Conservation (phyloP, 805 yeast species). For the Wickerhamiella kurtzmanii region DNA sequence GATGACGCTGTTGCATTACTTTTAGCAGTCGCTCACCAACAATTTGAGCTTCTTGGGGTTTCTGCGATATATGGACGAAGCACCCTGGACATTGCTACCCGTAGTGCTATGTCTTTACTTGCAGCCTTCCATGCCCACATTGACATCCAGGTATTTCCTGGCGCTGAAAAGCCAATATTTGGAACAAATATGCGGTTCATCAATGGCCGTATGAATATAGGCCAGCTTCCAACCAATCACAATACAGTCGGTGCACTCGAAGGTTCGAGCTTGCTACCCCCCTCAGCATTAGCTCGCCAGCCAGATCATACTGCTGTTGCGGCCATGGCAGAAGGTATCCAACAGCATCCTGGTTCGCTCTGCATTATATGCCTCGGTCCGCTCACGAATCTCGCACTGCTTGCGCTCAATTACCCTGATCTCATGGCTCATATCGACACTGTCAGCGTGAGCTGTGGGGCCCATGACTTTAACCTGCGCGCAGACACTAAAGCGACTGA, state of each 20-base stretch:
- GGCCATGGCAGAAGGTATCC: slow-evolving; percentile 34
- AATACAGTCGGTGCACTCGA: slow-evolving; percentile 71
- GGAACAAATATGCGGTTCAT: background rate
- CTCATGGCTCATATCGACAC: slow-evolving; percentile 35
- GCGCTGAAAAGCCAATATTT: slow-evolving; percentile 45
- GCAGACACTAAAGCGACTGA: slow-evolving; percentile 68
- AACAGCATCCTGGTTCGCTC: slow-evolving; percentile 34
- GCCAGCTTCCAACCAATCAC: slow-evolving; percentile 41
- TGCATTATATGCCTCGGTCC: slow-evolving; percentile 67
- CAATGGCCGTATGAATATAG: slow-evolving; percentile 3
- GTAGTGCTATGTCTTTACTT: slow-evolving; percentile 52
- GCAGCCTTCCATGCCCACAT: slow-evolving; percentile 37
- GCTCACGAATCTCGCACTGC: slow-evolving; percentile 52
- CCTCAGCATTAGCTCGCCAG: slow-evolving; percentile 27
- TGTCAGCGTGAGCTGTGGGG: slow-evolving; percentile 68
- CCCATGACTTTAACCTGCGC: slow-evolving; percentile 57
- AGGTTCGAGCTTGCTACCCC: slow-evolving; percentile 51
- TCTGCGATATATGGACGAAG: slow-evolving; percentile 68
- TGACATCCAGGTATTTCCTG: slow-evolving; percentile 52
- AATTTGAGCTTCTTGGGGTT: slow-evolving; percentile 48
- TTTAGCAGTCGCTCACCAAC: slow-evolving; percentile 46
- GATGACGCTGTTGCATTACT: slow-evolving; percentile 73
- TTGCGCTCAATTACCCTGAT: slow-evolving; percentile 44
- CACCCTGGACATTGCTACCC: slow-evolving; percentile 48
- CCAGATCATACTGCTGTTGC: slow-evolving; percentile 29